Percentiles rank a stretch among this genome's conserved stretches.
phyloP scores from a whole-genome alignment of 805 yeast species.

The Lipomyces starkeyi region DNA sequence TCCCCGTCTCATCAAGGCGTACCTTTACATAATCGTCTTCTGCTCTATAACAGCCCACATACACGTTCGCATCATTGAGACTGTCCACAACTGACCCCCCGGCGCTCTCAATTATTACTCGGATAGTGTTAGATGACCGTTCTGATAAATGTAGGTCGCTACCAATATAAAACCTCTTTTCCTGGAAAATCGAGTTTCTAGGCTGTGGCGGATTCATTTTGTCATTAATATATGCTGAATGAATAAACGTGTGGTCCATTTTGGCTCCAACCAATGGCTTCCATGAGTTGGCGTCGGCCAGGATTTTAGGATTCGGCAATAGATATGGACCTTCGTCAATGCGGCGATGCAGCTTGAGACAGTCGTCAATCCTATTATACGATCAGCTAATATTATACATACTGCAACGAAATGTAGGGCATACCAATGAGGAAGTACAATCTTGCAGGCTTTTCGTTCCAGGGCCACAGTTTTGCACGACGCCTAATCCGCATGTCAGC shows the following conservation, averaged over 20 bases:
- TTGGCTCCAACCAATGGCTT: conserved; percentile 11
- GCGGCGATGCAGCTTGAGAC: conserved; percentile 58
- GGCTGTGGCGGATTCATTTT: conserved; percentile 12
- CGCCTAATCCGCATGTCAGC: not conserved
- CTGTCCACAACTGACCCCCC: conserved; percentile 59
- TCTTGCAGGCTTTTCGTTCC: conserved; percentile 42
- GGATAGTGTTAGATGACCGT: conserved; percentile 50
- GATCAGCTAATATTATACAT: not conserved
- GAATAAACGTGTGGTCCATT: conserved; percentile 15
- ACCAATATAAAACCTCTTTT: conserved; percentile 58
- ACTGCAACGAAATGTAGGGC: not conserved
- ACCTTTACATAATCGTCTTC: conserved; percentile 58
- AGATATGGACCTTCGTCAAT: conserved; percentile 62
- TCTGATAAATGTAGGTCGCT: conserved; percentile 62
- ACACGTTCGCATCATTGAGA: conserved; percentile 52
- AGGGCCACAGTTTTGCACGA: not conserved
- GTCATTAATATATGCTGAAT: conserved; percentile 18
- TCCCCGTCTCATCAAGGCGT: not conserved
- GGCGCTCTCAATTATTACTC: conserved; percentile 53
- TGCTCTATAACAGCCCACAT: conserved; percentile 65
- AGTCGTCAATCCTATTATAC: conserved; percentile 68
- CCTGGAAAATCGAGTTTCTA: conserved; percentile 44
- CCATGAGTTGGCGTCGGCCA: conserved; percentile 23
- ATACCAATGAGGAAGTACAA: conserved; percentile 69
- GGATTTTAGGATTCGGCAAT: conserved; percentile 48